Evolutionary conservation across 768 basidiomycete species (phyloP).

Genomic region (Cubamyces lactineus): DNA sequence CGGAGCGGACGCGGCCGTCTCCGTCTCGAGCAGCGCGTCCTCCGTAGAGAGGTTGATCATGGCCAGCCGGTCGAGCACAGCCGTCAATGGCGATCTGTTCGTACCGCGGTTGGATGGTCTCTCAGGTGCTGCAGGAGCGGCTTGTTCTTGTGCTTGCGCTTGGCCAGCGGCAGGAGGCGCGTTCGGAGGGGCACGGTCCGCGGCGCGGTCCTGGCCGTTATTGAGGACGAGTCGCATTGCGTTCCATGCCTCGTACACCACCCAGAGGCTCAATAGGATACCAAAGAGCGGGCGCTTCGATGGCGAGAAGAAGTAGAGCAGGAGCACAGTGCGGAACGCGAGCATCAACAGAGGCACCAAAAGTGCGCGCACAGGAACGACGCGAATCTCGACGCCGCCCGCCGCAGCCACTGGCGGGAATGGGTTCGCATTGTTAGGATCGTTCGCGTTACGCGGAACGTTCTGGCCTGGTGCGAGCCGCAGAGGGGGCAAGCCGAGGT

Average conservation of each 20-base stretch:
- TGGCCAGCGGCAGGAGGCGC: neutral
- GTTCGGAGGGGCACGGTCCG: slow-evolving; percentile 10
- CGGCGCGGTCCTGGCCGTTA: slow-evolving; percentile 34
- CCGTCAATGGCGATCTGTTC: neutral
- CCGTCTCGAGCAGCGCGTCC: slow-evolving; percentile 50
- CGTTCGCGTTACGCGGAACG: slow-evolving; percentile 41
- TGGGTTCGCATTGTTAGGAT: slow-evolving; percentile 26
- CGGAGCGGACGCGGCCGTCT: slow-evolving; percentile 42
- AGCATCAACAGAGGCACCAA: slow-evolving; percentile 70
- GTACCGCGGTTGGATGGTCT: neutral
- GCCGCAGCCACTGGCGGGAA: slow-evolving; percentile 22
- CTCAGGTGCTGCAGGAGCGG: neutral
- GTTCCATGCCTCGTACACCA: slow-evolving; percentile 76
- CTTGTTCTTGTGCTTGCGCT: neutral
- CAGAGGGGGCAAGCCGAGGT: slow-evolving; percentile 62
- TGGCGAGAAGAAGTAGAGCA: slow-evolving; percentile 80
- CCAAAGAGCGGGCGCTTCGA: slow-evolving; percentile 73
- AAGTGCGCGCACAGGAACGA: slow-evolving; percentile 67
- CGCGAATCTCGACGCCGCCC: slow-evolving; percentile 46
- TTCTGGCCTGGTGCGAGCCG: slow-evolving; percentile 39
- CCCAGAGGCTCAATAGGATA: slow-evolving; percentile 66
- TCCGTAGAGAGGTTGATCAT: slow-evolving; percentile 61
- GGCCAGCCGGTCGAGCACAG: slow-evolving; percentile 54
- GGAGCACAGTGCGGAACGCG: slow-evolving; percentile 63
- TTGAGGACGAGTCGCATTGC: slow-evolving; percentile 55